Base-by-base conservation (phyloP, 2,329 filamentous ascomycete species). In the Sordariomycetes sp. region DNA sequence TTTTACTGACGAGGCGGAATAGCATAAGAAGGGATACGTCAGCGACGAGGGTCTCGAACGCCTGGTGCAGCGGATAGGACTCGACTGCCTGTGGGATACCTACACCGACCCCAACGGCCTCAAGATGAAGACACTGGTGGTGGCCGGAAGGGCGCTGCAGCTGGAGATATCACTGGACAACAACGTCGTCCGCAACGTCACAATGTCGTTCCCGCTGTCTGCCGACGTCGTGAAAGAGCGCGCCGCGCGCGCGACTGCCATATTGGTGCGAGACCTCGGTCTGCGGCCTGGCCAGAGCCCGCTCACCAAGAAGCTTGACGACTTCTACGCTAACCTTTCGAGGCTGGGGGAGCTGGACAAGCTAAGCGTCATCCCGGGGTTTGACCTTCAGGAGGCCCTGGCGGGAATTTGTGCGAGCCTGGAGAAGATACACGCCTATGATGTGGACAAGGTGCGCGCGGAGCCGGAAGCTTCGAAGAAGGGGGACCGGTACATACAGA, bases 321-420 rank as follows among this genome's bases (percentile, higher is more conserved):
- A 76, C 14, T 94, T 94, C 65, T 82, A 87, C 0, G 75, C 76
- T 35, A 92, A 92, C 66, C 75, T 95, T 40, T 83, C 88, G 65
- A 79, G 81, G 40, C 73, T 94, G 37, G 84, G 88, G 3, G 78
- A 72, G 5, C 71, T 91, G 58, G 90, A 94, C 67, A 86, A 83
- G 64, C 77, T 93, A 57, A 90, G 88, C 69, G 78, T 83, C 24
- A 75, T 80, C 34, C 84, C 83, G 1, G 80, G 81, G 5, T 76
- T 93, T 8, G 89, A 89, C 64, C 89, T 89, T 68, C 88, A 89
- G 67, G 87, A 90, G 67, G 89, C 89, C 0, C 76, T 93, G 52
- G 83, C 82, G 3, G 88, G 88, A 3, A 76, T 95, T 6, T 89
- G 87, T 68, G 80, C 80, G 59, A 89, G 87, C 65, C 73, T 94